Evolutionary conservation across 2,329 filamentous ascomycete genomes (phyloP).

Genomic region (Corynespora cassiicola): DNA sequence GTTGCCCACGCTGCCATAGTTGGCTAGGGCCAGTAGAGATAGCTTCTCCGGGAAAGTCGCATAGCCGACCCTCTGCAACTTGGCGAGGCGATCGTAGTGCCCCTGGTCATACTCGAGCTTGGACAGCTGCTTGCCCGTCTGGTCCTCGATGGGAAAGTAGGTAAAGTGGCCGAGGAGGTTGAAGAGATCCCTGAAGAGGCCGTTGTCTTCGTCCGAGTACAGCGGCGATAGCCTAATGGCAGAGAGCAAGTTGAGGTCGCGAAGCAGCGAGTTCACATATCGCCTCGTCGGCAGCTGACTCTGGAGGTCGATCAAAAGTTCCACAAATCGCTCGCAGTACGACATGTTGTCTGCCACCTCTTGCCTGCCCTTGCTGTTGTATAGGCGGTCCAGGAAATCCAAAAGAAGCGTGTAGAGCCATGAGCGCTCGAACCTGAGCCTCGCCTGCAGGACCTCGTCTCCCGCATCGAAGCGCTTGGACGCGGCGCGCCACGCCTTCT

Average conservation of each 20-base stretch:
- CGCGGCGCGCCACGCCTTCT: conserved; percentile 89
- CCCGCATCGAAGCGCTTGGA: conserved; percentile 86
- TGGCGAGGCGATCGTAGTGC: conserved; percentile 79
- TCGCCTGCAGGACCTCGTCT: conserved; percentile 78
- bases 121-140: conserved; percentile 79
- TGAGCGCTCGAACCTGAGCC: conserved; percentile 86
- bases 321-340: conserved; percentile 93
- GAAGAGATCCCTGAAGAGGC: conserved; percentile 80
- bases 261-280: conserved; percentile 88
- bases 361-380: conserved; percentile 50
- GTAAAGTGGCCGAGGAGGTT: conserved; percentile 85
- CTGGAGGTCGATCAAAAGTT: conserved; percentile 87
- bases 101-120: conserved; percentile 76
- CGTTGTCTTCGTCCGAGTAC: conserved; percentile 76
- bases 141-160: conserved; percentile 88
- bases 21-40: conserved; percentile 88
- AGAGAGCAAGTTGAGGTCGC: conserved; percentile 83
- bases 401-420: conserved; percentile 90
- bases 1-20: conserved; percentile 86
- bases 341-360: conserved; percentile 66
- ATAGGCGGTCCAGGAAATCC: conserved; percentile 79
- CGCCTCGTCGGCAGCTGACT: conserved; percentile 93
- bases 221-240: conserved; percentile 79
- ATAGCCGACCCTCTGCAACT: conserved; percentile 77
- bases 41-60: conserved; percentile 86